These are phyloP conservation scores for Colletotrichum scovillei DNA, from an alignment of 2,329 filamentous ascomycete species.

Conservation along the genomic window DNA sequence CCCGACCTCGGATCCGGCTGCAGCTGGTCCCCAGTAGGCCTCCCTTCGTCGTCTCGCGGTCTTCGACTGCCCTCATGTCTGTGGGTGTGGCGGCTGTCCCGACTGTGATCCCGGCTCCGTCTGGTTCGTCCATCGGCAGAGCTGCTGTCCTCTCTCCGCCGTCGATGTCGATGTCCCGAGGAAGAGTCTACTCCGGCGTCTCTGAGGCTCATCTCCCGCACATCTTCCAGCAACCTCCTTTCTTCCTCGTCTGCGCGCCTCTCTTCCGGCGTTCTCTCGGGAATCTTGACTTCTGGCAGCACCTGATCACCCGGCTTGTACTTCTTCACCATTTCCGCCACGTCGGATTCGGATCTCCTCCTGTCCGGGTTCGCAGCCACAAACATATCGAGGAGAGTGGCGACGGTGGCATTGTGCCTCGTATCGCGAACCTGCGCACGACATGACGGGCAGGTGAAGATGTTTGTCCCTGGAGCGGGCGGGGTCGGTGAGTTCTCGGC, in stretches of 20 bases:
- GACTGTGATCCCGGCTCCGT: constrained; percentile 36
- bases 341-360: constrained; percentile 77
- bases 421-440: constrained; percentile 88
- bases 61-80: constrained; percentile 46
- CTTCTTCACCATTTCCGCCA: constrained; percentile 77
- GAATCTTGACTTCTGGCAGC: constrained; percentile 69
- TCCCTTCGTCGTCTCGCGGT: constrained; percentile 42
- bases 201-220: constrained; percentile 78
- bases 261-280: constrained; percentile 64
- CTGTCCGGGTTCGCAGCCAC: constrained; percentile 82
- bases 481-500: constrained; percentile 63
- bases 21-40: constrained; percentile 50
- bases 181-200: constrained; percentile 67
- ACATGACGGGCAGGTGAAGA: constrained; percentile 93
- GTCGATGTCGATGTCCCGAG: constrained; percentile 39
- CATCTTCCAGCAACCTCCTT: constrained; percentile 75
- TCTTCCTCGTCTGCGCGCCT: constrained; percentile 73
- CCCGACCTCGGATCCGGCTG: constrained; percentile 49
- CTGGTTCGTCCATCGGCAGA: constrained; percentile 27
- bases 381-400: constrained; percentile 90
- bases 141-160: constrained; percentile 37
- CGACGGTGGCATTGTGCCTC: constrained; percentile 89
- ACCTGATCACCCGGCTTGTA: constrained; percentile 88
- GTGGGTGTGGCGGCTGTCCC: constrained; percentile 38
- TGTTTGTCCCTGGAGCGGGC: constrained; percentile 57